A percentile compares a stretch with the other conserved stretches of the same genome.
Conservation (phyloP, 2,329 filamentous ascomycete species). For the Ascochyta clinopodiicola region DNA sequence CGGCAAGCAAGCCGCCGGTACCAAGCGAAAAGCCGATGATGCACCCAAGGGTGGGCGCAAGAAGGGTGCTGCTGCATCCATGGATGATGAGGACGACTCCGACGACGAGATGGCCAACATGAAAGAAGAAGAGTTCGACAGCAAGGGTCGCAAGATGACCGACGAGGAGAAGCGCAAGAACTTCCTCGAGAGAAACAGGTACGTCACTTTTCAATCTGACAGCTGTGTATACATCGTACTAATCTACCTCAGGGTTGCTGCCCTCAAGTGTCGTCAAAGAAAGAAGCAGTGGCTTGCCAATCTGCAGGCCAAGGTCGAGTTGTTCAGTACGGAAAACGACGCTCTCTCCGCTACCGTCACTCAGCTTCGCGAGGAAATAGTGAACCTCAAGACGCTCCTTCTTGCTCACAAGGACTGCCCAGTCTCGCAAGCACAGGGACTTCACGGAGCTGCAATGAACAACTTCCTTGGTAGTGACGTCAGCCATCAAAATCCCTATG, state of each 20-base stretch:
- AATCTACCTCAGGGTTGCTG: constrained; percentile 74
- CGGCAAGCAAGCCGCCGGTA: constrained; percentile 44
- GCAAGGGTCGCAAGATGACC: constrained; percentile 84
- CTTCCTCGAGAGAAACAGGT: constrained; percentile 96
- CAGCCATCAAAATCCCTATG: constrained; percentile 57
- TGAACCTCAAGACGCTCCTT: constrained; percentile 90
- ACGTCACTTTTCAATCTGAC: constrained; percentile 46
- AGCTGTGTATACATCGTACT: constrained; percentile 18
- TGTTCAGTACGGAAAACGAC: constrained; percentile 92
- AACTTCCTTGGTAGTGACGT: constrained; percentile 56
- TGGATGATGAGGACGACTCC: constrained; percentile 55
- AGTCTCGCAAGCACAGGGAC: constrained; percentile 83
- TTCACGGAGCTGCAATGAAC: constrained; percentile 61
- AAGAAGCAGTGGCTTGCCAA: constrained; percentile 99
- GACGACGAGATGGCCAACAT: constrained; percentile 46
- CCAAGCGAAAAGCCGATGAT: constrained; percentile 79
- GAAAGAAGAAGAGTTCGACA: constrained; percentile 48
- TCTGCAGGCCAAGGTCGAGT: constrained; percentile 90
- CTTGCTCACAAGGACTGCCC: constrained; percentile 96
- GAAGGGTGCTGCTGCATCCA: constrained; percentile 68
- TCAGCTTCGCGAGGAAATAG: constrained; percentile 86
- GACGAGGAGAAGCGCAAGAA: constrained; percentile 99
- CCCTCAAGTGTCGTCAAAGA: constrained; percentile 93
- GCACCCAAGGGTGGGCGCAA: constrained; percentile 68
- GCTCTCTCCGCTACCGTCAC: constrained; percentile 82